Evolutionary conservation across 2,329 filamentous ascomycete species (phyloP), one percentile per base, ranked within the genome.

Genomic region (Cercospora canescens): DNA sequence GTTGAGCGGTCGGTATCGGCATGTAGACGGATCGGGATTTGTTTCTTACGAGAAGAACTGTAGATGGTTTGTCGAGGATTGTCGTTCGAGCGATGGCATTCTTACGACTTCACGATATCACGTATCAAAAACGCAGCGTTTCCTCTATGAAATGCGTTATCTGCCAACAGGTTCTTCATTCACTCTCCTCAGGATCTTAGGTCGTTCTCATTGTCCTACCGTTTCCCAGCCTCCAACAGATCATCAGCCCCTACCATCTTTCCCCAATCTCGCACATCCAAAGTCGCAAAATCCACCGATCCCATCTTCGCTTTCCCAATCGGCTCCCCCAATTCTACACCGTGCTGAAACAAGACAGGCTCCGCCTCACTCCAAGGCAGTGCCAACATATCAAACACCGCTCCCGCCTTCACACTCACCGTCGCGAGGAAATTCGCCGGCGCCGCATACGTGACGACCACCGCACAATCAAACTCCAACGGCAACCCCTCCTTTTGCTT

Each of bases 1-100:
- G 78, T 62, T 81, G 63, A 70, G 52, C 34, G 9, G 34, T 30
- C 4, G 21, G n/a, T n/a, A 9, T 48, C 5, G 6, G 16, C 1
- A 35, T 21, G 6, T 28, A 12, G 14, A 52, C 0, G 45, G 45
- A 26, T 52, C 1, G 9, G 32, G 8, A 11, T 6, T 52, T 52
- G 45, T n/a, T 30, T 52, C 45, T 52, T 52, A 16, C 24, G 45
- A 52, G 24, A 52, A 52, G 45, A n/a, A 28, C 0, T 52, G 45
- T 28, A 52, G 14, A 52, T 24, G 24, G 12, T n/a, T 52, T 21
- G 24, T 28, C 26, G 26, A 3, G 3, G 1, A 52, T 59, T 26
- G 34, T 24, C 37, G 26, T 26, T 61, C 35, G 30, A 52, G 41
- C 26, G 59, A 28, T 30, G 18, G 58, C 41, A 60, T 48, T 48